Evolutionary conservation across 2,329 filamentous ascomycete genomes (phyloP).

Genomic region (Trichoderma atrobrunneum): DNA sequence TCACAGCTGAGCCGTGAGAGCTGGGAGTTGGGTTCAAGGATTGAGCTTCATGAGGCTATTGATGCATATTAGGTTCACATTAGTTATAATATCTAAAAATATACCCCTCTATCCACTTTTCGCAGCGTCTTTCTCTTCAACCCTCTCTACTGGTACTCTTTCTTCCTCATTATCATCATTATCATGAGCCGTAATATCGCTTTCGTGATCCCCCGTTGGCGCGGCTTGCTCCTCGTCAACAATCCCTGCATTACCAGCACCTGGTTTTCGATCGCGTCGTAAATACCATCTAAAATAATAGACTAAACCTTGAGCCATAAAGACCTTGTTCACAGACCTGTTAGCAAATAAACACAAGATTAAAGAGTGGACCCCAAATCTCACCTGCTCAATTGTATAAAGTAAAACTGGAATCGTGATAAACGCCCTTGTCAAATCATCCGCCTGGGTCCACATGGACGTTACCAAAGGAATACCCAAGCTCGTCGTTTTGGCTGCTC

Average conservation of each 20-base stretch:
- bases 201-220: not conserved
- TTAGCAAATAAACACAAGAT: not conserved
- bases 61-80: not conserved
- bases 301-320: conserved; percentile 45
- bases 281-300: conserved; percentile 49
- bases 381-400: conserved; percentile 56
- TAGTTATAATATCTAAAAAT: not conserved
- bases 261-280: conserved; percentile 26
- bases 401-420: conserved; percentile 63
- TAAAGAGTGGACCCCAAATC: conserved; percentile 9
- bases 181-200: conserved; percentile 1
- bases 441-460: conserved; percentile 62
- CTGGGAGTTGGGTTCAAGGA: not conserved
- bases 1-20: not conserved
- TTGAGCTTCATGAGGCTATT: not conserved
- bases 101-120: not conserved
- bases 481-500: conserved; percentile 69
- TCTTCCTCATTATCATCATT: not conserved
- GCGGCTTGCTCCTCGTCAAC: not conserved
- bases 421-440: conserved; percentile 52
- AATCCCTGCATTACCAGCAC: conserved; percentile 18
- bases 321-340: conserved; percentile 29
- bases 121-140: not conserved
- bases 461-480: conserved; percentile 66
- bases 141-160: not conserved